Conservation (phyloP, 495 filamentous ascomycete genomes). For the Annulohypoxylon maeteangense region DNA sequence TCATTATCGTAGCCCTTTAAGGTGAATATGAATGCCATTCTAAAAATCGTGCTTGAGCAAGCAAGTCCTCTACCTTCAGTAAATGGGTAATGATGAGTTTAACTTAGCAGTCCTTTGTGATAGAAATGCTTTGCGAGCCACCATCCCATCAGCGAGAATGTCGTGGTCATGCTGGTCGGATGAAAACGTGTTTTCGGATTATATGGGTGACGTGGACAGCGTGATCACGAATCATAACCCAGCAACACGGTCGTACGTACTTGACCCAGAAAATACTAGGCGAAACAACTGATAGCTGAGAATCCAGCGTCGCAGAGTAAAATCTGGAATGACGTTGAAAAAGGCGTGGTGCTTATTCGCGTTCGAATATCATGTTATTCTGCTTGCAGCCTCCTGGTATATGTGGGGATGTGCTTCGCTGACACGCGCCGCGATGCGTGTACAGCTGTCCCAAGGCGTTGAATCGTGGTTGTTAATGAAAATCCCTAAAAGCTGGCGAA, state of each 20-base stretch:
- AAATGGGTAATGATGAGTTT: not conserved
- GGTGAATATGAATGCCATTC: not conserved
- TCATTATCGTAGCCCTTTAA: not conserved
- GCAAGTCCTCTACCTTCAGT: not conserved
- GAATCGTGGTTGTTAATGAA: constrained; percentile 44
- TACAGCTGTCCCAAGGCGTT: constrained; percentile 25
- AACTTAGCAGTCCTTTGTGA: not conserved
- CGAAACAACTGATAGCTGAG: constrained; percentile 8
- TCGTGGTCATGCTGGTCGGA: constrained; percentile 31
- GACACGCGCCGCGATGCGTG: constrained; percentile 21
- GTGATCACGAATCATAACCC: constrained; percentile 36
- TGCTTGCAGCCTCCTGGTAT: constrained; percentile 1
- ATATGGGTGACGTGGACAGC: constrained; percentile 43
- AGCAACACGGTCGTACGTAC: constrained; percentile 16
- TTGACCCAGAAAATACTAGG: constrained; percentile 12
- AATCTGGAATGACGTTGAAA: not conserved
- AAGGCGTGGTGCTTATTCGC: constrained; percentile 8
- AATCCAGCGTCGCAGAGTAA: constrained; percentile 1
- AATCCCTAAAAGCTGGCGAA: constrained; percentile 21
- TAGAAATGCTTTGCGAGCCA: not conserved
- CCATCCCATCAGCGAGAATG: constrained; percentile 8
- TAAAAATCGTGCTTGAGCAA: not conserved
- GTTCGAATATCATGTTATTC: not conserved
- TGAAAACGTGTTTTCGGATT: constrained; percentile 35
- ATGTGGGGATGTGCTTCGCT: constrained; percentile 1